Evolutionary conservation across 192 early-diverging fungal genomes (phyloP), one percentile per base, ranked within the genome.

Genomic region (Gryganskiella cystojenkinii): DNA sequence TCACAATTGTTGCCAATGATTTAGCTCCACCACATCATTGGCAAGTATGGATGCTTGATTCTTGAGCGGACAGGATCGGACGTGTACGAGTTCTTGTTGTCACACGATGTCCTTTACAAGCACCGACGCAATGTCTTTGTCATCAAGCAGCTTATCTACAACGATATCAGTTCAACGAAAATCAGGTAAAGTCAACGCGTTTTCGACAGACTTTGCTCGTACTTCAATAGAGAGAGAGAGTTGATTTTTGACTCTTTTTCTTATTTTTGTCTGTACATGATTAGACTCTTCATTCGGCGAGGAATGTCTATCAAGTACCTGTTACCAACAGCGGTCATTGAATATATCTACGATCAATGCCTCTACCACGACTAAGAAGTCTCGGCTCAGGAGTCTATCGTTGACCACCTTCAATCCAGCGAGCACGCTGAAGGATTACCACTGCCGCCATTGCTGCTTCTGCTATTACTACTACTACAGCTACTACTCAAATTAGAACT

Each of bases 141-240:
- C 35, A 94, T 98, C 47, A 96, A 98, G 76, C 97, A 98, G 79
- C 87, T 96, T 64, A 96, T 99, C 51, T 91, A 96, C 81, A 99
- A 98, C 66, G 98, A 99, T 74, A 98, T 98, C 57, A 94, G 92
- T 67, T 98, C 96, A 7, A 98, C 97, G 24, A 98, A 98, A 81
- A 95, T 99, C 43, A 87, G 94, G 89, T 86, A 86, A 49, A 71
- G 59, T 20, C n/a, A 20, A 9, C 34, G 14, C n/a, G 9, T 5
- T 13, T 10, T 42, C 17, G 34, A 13, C 19, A 5, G 34, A 56
- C n/a, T 37, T 17, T 15, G 22, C 40, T 25, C 3, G 17, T 53
- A n/a, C n/a, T n/a, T n/a, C n/a, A n/a, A n/a, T n/a, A n/a, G n/a
- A n/a, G n/a, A n/a, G n/a, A n/a, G n/a, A n/a, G n/a, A n/a, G n/a